Evolutionary conservation across 2,329 filamentous ascomycete species (phyloP).

Genomic region (Colletotrichum sp.): DNA sequence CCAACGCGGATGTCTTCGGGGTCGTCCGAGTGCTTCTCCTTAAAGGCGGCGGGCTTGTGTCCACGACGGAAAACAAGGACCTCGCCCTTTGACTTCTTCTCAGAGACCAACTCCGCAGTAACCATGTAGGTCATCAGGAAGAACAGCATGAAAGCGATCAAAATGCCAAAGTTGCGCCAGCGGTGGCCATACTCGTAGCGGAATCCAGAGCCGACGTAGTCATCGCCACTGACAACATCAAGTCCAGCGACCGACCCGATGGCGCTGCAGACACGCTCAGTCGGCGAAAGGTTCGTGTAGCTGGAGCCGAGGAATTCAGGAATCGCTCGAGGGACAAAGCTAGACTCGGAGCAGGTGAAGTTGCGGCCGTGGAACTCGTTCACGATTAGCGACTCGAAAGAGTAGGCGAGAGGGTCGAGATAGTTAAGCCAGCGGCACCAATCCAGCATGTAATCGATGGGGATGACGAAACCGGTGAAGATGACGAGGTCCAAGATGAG

Average conservation of each 20-base stretch:
- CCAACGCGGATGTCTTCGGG: conserved; percentile 57
- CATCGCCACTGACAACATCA: conserved; percentile 58
- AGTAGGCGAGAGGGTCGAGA: conserved; percentile 79
- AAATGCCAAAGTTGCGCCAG: conserved; percentile 76
- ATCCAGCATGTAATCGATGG: conserved; percentile 71
- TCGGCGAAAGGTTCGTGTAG: conserved; percentile 38
- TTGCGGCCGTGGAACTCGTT: conserved; percentile 78
- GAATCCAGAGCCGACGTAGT: conserved; percentile 60
- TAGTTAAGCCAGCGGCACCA: conserved; percentile 89
- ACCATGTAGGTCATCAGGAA: conserved; percentile 67
- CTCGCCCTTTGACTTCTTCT: conserved; percentile 76
- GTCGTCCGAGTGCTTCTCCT: conserved; percentile 68
- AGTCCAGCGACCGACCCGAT: conserved; percentile 63
- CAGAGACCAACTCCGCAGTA: conserved; percentile 69
- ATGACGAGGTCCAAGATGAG: conserved; percentile 71
- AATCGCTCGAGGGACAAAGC: conserved; percentile 46
- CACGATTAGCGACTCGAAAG: conserved; percentile 80
- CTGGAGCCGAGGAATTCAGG: background rate
- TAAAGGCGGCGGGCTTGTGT: conserved; percentile 62
- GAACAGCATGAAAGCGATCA: conserved; percentile 68
- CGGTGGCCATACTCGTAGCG: conserved; percentile 62
- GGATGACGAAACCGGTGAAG: conserved; percentile 73
- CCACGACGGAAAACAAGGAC: conserved; percentile 77
- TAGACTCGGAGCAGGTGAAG: conserved; percentile 52
- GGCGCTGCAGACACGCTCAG: conserved; percentile 60